Percentiles rank a stretch among this genome's conserved stretches.
Evolutionary conservation across 1,139 yeast species (phyloP).

Genomic region (Yamadazyma oceani): DNA sequence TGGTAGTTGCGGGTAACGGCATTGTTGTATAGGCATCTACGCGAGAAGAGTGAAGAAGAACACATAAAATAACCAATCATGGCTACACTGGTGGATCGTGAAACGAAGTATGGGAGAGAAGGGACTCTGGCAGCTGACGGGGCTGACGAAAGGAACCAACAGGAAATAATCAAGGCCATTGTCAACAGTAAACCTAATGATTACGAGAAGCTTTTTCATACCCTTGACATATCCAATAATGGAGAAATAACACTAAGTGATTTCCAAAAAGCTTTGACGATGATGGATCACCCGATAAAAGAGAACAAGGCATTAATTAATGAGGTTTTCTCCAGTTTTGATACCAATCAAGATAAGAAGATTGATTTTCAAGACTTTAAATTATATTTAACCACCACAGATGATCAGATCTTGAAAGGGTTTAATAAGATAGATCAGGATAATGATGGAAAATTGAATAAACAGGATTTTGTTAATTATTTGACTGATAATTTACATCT

Average conservation of each 20-base stretch:
- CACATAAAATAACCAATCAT: no score
- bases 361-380: constrained; percentile 65
- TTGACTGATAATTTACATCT: constrained; percentile 53
- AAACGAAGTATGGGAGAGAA: no score
- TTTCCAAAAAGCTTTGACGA: constrained; percentile 53
- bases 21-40: no score
- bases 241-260: constrained; percentile 61
- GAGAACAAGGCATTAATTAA: constrained; percentile 61
- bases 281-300: constrained; percentile 64
- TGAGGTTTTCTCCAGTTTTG: constrained; percentile 56
- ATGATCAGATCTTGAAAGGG: constrained; percentile 67
- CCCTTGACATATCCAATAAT: constrained; percentile 50
- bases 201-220: constrained; percentile 37
- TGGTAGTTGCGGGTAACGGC: no score
- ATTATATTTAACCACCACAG: constrained; percentile 60
- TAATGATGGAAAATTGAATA: constrained; percentile 69
- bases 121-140: no score
- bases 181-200: constrained; percentile 18
- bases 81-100: no score
- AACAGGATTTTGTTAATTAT: constrained; percentile 66
- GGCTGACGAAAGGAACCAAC: constrained; percentile 11
- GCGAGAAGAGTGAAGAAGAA: no score
- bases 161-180: constrained; percentile 9
- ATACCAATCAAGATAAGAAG: constrained; percentile 53
- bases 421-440: constrained; percentile 72